Evolutionary conservation across 495 filamentous ascomycete genomes (phyloP).

Genomic region (Tuber umbilicatum): DNA sequence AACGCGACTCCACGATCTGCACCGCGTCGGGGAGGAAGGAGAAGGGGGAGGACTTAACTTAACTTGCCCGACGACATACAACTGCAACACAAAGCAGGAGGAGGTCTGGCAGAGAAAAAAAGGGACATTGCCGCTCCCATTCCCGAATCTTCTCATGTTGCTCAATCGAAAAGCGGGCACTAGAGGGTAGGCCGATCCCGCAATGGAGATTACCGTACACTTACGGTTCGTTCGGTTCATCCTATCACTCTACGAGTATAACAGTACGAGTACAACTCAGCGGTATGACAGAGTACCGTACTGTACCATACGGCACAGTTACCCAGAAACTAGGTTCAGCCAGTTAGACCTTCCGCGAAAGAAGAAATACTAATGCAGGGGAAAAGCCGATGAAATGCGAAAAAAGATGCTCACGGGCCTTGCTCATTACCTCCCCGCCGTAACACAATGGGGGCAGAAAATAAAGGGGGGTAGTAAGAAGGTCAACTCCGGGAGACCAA

Average conservation of each 20-base stretch:
- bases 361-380: slow-evolving; percentile 3
- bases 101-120: not conserved
- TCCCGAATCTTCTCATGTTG: not conserved
- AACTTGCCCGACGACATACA: not conserved
- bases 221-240: not conserved
- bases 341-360: slow-evolving; percentile 1
- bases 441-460: slow-evolving; percentile 2
- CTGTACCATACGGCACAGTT: too few relatives aligned
- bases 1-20: not conserved
- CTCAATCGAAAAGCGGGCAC: not conserved
- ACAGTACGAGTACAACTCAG: not conserved
- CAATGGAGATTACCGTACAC: not conserved
- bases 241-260: not conserved
- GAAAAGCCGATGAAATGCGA: not conserved
- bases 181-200: not conserved
- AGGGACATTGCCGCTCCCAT: not conserved
- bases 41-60: not conserved
- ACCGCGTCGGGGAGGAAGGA: not conserved
- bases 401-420: not conserved
- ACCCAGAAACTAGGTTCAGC: slow-evolving; percentile 3
- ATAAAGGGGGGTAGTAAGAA: not conserved
- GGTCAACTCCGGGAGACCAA: not conserved
- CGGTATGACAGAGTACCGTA: not conserved
- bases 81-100: not conserved
- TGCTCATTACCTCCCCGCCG: not conserved